phyloP scores from a whole-genome alignment of 2,329 filamentous ascomycete species.

The Fusarium circinatum region DNA sequence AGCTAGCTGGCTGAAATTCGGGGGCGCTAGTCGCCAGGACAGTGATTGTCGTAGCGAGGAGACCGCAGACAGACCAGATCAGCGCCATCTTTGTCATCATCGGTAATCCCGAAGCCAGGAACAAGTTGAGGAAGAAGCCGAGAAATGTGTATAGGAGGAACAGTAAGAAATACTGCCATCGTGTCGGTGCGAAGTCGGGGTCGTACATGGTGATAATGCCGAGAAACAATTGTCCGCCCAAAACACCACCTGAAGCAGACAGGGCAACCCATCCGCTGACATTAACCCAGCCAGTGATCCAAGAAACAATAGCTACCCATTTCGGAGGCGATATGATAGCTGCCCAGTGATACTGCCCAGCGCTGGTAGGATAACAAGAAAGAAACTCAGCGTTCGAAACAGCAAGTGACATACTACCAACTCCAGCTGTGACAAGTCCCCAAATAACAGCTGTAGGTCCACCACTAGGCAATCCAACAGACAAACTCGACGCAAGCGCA shows the following conservation, averaged over 20 bases:
- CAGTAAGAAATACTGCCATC: neutral
- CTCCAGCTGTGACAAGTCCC: neutral
- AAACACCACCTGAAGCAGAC: neutral
- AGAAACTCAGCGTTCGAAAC: neutral
- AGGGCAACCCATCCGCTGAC: neutral
- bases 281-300: neutral
- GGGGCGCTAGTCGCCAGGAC: neutral
- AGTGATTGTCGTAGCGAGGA: neutral
- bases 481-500: neutral
- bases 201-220: neutral
- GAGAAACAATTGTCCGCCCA: neutral
- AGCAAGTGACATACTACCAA: neutral
- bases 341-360: neutral
- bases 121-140: accelerated
- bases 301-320: neutral
- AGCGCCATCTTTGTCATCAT: neutral
- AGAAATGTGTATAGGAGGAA: neutral
- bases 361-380: neutral
- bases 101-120: neutral
- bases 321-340: neutral
- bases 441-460: neutral
- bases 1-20: neutral
- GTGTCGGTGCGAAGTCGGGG: neutral
- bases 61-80: neutral
- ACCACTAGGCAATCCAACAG: neutral